phyloP scores from a whole-genome alignment of 2,329 filamentous ascomycete species.

The Talaromyces sp. region DNA sequence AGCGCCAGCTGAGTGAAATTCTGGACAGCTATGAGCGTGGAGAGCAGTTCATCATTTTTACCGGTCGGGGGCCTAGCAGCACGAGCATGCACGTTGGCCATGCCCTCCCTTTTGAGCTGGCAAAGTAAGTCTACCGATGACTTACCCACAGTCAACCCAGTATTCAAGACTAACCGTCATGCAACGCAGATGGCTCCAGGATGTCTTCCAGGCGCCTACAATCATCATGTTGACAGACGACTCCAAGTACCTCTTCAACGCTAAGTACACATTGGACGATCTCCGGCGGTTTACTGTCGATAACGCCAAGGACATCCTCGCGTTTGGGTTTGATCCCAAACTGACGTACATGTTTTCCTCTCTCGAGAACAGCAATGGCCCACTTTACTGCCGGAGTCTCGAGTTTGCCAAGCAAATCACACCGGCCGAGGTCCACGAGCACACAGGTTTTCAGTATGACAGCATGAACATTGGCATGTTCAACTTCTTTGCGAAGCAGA shows the following conservation, averaged over 20 bases:
- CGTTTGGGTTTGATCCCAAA: slow-evolving; percentile 74
- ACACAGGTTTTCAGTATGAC: too few relatives aligned
- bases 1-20: slow-evolving; percentile 82
- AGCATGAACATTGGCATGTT: slow-evolving; percentile 45
- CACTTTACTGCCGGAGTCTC: slow-evolving; percentile 65
- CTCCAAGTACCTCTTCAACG: slow-evolving; percentile 42
- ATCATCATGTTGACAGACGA: slow-evolving; percentile 82
- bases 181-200: slow-evolving; percentile 62
- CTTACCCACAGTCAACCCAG: too few relatives aligned
- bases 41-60: slow-evolving; percentile 91
- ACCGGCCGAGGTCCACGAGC: slow-evolving; percentile 52
- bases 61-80: slow-evolving; percentile 84
- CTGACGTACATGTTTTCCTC: slow-evolving; percentile 93
- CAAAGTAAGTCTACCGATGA: slow-evolving; percentile 47
- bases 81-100: slow-evolving; percentile 89
- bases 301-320: slow-evolving; percentile 44
- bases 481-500: slow-evolving; percentile 47
- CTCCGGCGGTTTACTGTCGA: slow-evolving; percentile 33
- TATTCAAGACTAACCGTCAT: too few relatives aligned
- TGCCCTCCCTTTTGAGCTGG: slow-evolving; percentile 80
- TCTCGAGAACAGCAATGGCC: slow-evolving; percentile 62
- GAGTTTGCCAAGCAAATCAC: slow-evolving; percentile 56
- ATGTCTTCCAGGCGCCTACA: slow-evolving; percentile 89
- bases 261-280: slow-evolving; percentile 39
- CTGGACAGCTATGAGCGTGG: slow-evolving; percentile 84